Conservation (phyloP, 805 yeast genomes). For the Huiozyma naganishii region DNA sequence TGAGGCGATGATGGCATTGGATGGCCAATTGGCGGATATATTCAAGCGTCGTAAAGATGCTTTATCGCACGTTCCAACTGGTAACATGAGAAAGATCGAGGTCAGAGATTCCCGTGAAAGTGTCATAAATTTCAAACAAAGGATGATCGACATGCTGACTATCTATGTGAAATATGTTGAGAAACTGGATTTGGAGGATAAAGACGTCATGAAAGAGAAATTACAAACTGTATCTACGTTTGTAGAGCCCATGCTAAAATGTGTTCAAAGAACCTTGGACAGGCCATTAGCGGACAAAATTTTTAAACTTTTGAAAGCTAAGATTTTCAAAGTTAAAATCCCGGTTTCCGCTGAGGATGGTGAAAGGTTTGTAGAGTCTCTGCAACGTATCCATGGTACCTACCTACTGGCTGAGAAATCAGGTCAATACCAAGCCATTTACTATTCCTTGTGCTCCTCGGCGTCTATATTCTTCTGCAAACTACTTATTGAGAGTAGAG, state of each 20-base stretch:
- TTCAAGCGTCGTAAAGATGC: slow-evolving; percentile 75
- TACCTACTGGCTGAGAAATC: slow-evolving; percentile 29
- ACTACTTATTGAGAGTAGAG: slow-evolving; percentile 27
- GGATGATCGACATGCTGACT: slow-evolving; percentile 71
- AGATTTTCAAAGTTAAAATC: slow-evolving; percentile 40
- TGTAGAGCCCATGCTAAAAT: slow-evolving; percentile 44
- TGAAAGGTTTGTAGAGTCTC: slow-evolving; percentile 14
- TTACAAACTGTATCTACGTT: slow-evolving; percentile 30
- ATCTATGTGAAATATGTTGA: slow-evolving; percentile 41
- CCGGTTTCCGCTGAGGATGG: slow-evolving; percentile 17
- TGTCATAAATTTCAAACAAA: slow-evolving; percentile 65
- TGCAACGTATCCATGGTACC: slow-evolving; percentile 34
- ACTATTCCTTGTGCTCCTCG: slow-evolving; percentile 51
- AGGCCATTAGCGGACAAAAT: slow-evolving; percentile 63
- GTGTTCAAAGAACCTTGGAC: slow-evolving; percentile 61
- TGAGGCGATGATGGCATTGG: slow-evolving; percentile 93
- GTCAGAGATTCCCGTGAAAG: slow-evolving; percentile 71
- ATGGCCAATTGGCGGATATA: slow-evolving; percentile 69
- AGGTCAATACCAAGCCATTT: slow-evolving; percentile 28
- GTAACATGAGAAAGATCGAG: slow-evolving; percentile 60
- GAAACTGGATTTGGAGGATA: slow-evolving; percentile 5
- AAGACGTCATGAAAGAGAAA: slow-evolving; percentile 5
- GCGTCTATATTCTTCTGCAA: slow-evolving; percentile 46
- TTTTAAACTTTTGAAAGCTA: slow-evolving; percentile 54
- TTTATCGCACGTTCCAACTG: slow-evolving; percentile 41